Conservation (phyloP, 441 rosid species). For the Codiaeum variegatum region DNA sequence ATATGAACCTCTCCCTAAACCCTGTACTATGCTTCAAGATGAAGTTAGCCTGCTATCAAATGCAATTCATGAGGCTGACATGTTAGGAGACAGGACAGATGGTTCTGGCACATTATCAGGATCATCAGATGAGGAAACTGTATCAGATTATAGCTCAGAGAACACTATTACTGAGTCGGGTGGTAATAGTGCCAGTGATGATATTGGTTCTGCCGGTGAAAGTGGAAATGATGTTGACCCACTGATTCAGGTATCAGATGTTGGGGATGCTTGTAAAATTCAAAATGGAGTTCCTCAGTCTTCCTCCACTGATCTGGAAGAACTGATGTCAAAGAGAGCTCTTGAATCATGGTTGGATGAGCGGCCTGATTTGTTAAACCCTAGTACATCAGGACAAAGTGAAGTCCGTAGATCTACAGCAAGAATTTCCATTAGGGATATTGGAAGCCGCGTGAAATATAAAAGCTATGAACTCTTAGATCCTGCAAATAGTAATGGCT, state of each 20-base stretch:
- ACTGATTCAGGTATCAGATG: conserved; percentile 73
- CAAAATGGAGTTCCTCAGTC: conserved; percentile 39
- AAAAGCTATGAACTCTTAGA: conserved; percentile 69
- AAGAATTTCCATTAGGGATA: conserved; percentile 69
- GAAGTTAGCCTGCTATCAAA: conserved; percentile 36
- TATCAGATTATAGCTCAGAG: conserved; percentile 68
- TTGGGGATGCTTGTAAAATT: conserved; percentile 30
- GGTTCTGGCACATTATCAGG: conserved; percentile 50
- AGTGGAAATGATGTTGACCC: conserved; percentile 43
- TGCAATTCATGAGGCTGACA: conserved; percentile 25
- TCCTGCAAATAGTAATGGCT: conserved; percentile 76
- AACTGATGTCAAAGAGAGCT: conserved; percentile 58
- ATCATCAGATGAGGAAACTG: conserved; percentile 58
- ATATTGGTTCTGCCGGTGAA: conserved; percentile 44
- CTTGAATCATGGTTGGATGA: conserved; percentile 91
- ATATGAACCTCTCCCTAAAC: conserved; percentile 96
- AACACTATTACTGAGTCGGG: conserved; percentile 42
- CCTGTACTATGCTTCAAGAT: conserved; percentile 54
- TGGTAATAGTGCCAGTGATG: conserved; percentile 36
- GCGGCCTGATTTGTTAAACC: conserved; percentile 57
- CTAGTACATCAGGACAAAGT: conserved; percentile 36
- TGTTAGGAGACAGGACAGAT: conserved; percentile 37
- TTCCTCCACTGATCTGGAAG: conserved; percentile 43
- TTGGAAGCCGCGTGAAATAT: conserved; percentile 61
- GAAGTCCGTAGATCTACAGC: conserved; percentile 54